Evolutionary conservation across 306 rosid genomes (phyloP).

Genomic region (Casuarina glauca): DNA sequence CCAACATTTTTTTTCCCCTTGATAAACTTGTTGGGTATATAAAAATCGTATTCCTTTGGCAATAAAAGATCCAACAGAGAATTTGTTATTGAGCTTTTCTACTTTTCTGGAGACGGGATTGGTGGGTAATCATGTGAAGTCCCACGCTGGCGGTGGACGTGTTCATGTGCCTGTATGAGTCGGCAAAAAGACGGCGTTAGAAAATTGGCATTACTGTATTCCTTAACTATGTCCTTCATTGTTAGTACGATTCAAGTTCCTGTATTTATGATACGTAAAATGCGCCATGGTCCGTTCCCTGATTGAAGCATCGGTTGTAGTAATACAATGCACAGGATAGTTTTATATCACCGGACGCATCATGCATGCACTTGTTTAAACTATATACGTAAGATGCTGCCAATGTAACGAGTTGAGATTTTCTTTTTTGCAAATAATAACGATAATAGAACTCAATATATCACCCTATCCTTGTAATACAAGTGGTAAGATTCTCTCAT

Average conservation of each 20-base stretch:
- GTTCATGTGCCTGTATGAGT: constrained; percentile 19
- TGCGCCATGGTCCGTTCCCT: background rate
- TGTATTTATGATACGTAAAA: background rate
- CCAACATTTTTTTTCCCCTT: no score
- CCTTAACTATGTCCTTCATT: background rate
- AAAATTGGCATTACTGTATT: background rate
- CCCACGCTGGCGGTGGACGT: background rate
- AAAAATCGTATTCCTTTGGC: no score
- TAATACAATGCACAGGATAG: background rate
- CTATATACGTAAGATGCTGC: background rate
- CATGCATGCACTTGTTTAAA: background rate
- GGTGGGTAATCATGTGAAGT: constrained; percentile 18
- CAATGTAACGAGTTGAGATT: background rate
- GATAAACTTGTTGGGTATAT: no score
- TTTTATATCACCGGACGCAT: background rate
- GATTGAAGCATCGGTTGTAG: background rate
- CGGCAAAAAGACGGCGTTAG: background rate
- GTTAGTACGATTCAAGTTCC: background rate
- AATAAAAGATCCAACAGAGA: background rate
- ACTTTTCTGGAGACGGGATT: background rate
- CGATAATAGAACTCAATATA: no score
- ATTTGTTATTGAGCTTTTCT: background rate
- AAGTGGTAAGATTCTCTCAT: background rate
- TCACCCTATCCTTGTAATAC: background rate
- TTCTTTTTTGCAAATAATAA: no score